phyloP scores from a whole-genome alignment of 257 asterid species.

The Agastache rugosa region DNA sequence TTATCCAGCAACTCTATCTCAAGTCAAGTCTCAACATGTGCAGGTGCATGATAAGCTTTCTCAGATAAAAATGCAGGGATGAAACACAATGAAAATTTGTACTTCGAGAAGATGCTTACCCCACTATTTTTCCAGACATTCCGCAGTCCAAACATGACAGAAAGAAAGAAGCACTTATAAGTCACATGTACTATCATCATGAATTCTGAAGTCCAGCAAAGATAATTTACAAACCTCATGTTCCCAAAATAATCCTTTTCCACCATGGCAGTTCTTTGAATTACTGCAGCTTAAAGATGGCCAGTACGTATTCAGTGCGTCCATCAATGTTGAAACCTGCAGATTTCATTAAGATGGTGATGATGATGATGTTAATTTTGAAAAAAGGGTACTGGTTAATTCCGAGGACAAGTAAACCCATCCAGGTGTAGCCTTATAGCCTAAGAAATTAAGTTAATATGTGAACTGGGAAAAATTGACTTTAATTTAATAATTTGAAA shows the following conservation, averaged over 20 bases:
- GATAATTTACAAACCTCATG: constrained; percentile 71
- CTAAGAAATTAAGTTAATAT: constrained; percentile 15
- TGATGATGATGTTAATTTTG: neutral
- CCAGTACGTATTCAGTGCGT: constrained; percentile 71
- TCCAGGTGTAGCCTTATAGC: neutral
- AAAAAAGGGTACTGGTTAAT: neutral
- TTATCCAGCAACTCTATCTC: constrained; percentile 24
- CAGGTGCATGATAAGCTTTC: constrained; percentile 21
- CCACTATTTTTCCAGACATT: constrained; percentile 65
- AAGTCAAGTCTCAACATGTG: constrained; percentile 26
- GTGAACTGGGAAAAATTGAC: constrained; percentile 6
- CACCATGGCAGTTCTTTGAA: constrained; percentile 73
- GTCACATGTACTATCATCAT: constrained; percentile 40
- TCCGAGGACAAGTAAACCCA: constrained; percentile 23
- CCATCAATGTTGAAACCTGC: constrained; percentile 70
- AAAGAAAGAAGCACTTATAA: constrained; percentile 49
- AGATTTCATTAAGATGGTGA: constrained; percentile 19
- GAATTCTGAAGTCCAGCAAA: constrained; percentile 22
- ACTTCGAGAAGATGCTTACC: constrained; percentile 46
- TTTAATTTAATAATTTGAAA: neutral
- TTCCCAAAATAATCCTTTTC: constrained; percentile 89
- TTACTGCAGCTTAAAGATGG: constrained; percentile 73
- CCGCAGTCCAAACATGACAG: constrained; percentile 54
- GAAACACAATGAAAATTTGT: constrained; percentile 33
- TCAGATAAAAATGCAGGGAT: constrained; percentile 26